These are phyloP conservation scores for Haberlea rhodopensis DNA, from an alignment of 257 asterid species.

Conservation along the genomic window DNA sequence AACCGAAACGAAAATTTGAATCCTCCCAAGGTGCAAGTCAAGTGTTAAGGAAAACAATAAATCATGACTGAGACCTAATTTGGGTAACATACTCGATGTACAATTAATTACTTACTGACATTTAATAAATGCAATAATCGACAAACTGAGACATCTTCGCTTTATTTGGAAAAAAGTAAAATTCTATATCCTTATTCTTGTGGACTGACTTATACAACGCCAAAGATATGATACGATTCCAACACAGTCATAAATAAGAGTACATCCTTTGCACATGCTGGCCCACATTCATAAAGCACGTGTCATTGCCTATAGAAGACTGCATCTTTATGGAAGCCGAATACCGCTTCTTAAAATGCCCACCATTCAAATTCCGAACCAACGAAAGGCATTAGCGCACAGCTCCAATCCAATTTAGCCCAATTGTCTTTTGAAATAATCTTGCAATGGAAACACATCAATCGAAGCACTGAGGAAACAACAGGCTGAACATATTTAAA, in stretches of 20 bases:
- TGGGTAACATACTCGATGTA: constrained; percentile 6
- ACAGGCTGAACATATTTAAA: too few relatives aligned
- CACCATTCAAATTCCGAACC: too few relatives aligned
- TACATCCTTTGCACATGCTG: constrained; percentile 4
- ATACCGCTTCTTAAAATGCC: constrained; percentile 8
- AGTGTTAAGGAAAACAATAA: not conserved
- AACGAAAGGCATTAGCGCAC: not conserved
- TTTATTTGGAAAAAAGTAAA: too few relatives aligned
- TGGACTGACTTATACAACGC: too few relatives aligned
- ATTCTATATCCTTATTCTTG: too few relatives aligned
- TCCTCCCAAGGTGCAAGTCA: not conserved
- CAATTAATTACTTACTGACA: constrained; percentile 9
- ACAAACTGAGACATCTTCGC: constrained; percentile 20
- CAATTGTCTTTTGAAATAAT: constrained; percentile 16
- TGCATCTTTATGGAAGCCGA: constrained; percentile 13
- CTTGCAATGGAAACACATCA: constrained; percentile 12
- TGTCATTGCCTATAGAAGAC: constrained; percentile 15
- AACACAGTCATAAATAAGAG: too few relatives aligned
- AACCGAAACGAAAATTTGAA: constrained; percentile 20
- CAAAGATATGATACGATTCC: too few relatives aligned
- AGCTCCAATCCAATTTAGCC: constrained; percentile 12
- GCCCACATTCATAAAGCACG: constrained; percentile 16
- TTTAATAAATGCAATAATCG: constrained; percentile 9
- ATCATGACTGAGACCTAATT: constrained; percentile 9
- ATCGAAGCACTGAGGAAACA: not conserved